phyloP scores from a whole-genome alignment of 257 asterid genomes.

The Gynochthodes officinalis region DNA sequence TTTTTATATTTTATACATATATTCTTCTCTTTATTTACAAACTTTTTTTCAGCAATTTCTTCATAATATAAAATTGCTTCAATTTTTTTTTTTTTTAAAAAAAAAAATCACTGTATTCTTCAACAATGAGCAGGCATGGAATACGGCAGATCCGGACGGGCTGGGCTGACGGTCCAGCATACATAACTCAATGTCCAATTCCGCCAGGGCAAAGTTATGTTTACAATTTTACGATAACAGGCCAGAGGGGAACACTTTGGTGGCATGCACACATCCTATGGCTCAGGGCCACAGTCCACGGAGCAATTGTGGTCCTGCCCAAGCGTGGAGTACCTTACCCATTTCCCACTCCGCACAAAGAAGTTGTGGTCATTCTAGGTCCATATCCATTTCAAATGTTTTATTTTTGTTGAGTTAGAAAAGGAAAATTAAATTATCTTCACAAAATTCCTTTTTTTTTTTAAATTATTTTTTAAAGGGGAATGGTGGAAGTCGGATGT shows the following conservation, averaged over 20 bases:
- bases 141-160: slow-evolving; percentile 32
- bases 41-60: too few species aligned
- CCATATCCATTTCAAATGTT: background rate
- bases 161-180: slow-evolving; percentile 49
- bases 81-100: too few species aligned
- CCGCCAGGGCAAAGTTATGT: slow-evolving; percentile 30
- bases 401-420: background rate
- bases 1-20: too few species aligned
- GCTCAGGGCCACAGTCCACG: slow-evolving; percentile 45
- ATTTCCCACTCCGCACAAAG: slow-evolving; percentile 32
- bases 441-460: background rate
- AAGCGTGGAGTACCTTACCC: slow-evolving; percentile 31
- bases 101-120: too few species aligned
- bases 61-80: too few species aligned
- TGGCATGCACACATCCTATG: slow-evolving; percentile 49
- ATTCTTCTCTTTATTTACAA: too few species aligned
- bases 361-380: slow-evolving; percentile 36
- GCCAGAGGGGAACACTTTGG: slow-evolving; percentile 39
- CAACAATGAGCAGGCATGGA: slow-evolving; percentile 34
- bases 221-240: slow-evolving; percentile 34
- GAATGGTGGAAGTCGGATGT: slow-evolving; percentile 94
- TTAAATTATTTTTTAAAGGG: slow-evolving; percentile 29
- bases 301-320: slow-evolving; percentile 35
- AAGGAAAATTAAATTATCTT: background rate
- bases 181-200: slow-evolving; percentile 41